Evolutionary conservation across 2,329 filamentous ascomycete species (phyloP).

Genomic region (Fonsecaea pugnacius): DNA sequence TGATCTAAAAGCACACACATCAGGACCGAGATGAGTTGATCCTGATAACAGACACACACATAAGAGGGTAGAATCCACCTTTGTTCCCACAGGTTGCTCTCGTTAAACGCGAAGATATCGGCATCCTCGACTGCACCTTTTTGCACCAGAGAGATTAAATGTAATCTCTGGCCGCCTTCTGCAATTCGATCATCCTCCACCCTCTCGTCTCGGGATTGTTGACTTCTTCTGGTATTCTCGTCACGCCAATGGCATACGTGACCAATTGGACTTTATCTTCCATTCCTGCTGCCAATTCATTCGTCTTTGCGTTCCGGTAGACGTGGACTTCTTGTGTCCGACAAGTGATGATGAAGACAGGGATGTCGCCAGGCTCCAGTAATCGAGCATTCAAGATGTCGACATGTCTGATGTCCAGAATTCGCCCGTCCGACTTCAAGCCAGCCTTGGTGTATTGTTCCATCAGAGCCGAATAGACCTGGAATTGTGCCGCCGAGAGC

Average conservation of each 20-base stretch:
- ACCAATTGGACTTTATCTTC: slow-evolving; percentile 98
- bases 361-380: slow-evolving; percentile 59
- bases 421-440: slow-evolving; percentile 90
- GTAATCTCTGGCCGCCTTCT: slow-evolving; percentile 95
- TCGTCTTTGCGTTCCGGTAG: slow-evolving; percentile 88
- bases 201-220: slow-evolving; percentile 95
- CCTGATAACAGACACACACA: slow-evolving; percentile 6
- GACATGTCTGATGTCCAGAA: slow-evolving; percentile 92
- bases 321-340: slow-evolving; percentile 97
- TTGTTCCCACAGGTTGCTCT: slow-evolving; percentile 20
- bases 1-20: slow-evolving; percentile 20
- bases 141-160: slow-evolving; percentile 55
- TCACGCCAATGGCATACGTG: slow-evolving; percentile 96
- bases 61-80: slow-evolving; percentile 3
- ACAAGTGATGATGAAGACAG: slow-evolving; percentile 96
- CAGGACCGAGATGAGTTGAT: slow-evolving; percentile 17
- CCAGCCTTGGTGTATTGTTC: slow-evolving; percentile 94
- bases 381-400: slow-evolving; percentile 64
- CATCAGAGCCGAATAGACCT: slow-evolving; percentile 93
- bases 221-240: slow-evolving; percentile 89
- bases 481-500: slow-evolving; percentile 95
- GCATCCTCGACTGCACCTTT: neutral
- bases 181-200: slow-evolving; percentile 97
- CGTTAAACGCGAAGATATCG: slow-evolving; percentile 30
- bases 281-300: slow-evolving; percentile 91